Evolutionary conservation across 768 basidiomycete species (phyloP), one percentile per base, ranked within the genome.

Genomic region (Naganishia friedmannii): DNA sequence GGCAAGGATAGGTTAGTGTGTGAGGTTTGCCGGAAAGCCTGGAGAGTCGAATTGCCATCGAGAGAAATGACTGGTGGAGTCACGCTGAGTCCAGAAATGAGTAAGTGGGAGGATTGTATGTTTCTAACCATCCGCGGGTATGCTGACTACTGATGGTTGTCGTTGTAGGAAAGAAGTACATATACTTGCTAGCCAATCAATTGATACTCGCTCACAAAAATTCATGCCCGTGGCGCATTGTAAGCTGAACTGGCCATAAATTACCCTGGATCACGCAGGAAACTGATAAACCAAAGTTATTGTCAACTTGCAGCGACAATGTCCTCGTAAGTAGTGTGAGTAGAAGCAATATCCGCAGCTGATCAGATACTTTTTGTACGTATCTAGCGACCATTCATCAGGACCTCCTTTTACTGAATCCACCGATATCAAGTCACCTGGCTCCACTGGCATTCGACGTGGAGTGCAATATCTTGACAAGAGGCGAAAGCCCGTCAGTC

Each of bases 401-500:
- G 39, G 60, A 63, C 26, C 23, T 63, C 26, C 39, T 63, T 15
- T 63, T 37, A 12, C 42, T 63, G 23, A 63, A 63, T 45, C 60
- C 60, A 2, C 60, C 60, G 60, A 63, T 63, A 45, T 63, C 60
- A 63, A 63, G 60, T 28, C 60, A 63, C 17, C 60, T 63, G 12
- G 60, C 60, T 46, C 32, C 60, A 8, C 26, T 42, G n/a, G 60
- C 60, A 45, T 63, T 63, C 29, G 60, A 63, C 13, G 39, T 45
- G 3, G 60, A 63, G 42, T 26, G 34, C 2, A n/a, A 63, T 28
- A 45, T 63, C 42, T 17, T 63, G 42, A 42, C 60, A 42, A 63
- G 42, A 42, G 60, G 60, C 2, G 32, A 45, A 45, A 45, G 42
- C 12, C 60, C 60, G 23, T 63, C 60, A 13, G 23, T 63, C 13